phyloP scores from a whole-genome alignment of 2,329 filamentous ascomycete species.

The Aspergillus texensis region DNA sequence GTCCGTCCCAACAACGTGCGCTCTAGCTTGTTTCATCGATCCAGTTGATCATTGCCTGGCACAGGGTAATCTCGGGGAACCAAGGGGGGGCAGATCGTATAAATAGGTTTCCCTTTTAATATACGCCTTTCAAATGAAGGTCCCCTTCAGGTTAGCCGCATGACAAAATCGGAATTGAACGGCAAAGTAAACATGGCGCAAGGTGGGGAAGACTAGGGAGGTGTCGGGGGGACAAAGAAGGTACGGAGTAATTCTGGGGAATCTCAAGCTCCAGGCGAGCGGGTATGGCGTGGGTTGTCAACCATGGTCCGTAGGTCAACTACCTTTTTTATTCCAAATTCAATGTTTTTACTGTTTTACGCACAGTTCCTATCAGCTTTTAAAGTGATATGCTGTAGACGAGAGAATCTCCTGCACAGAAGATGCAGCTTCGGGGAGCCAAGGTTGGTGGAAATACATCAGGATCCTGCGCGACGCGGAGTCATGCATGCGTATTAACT shows the following conservation, averaged over 20 bases:
- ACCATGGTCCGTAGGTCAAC: not conserved
- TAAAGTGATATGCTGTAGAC: not conserved
- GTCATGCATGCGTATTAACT: not conserved
- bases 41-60: not conserved
- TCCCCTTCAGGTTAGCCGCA: not conserved
- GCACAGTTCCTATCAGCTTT: not conserved
- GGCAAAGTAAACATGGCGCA: not conserved
- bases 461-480: not conserved
- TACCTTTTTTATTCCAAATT: not conserved
- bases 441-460: not conserved
- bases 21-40: not conserved
- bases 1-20: not conserved
- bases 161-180: not conserved
- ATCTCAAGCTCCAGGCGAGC: not conserved
- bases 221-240: not conserved
- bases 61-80: not conserved
- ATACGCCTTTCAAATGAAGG: not conserved
- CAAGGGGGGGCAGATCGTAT: not conserved
- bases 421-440: not conserved
- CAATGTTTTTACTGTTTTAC: not conserved
- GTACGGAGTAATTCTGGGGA: not conserved
- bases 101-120: not conserved
- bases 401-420: not conserved
- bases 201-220: not conserved
- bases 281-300: not conserved